phyloP scores from a whole-genome alignment of 2,329 filamentous ascomycete species.

The Geoglossum cookeanum region DNA sequence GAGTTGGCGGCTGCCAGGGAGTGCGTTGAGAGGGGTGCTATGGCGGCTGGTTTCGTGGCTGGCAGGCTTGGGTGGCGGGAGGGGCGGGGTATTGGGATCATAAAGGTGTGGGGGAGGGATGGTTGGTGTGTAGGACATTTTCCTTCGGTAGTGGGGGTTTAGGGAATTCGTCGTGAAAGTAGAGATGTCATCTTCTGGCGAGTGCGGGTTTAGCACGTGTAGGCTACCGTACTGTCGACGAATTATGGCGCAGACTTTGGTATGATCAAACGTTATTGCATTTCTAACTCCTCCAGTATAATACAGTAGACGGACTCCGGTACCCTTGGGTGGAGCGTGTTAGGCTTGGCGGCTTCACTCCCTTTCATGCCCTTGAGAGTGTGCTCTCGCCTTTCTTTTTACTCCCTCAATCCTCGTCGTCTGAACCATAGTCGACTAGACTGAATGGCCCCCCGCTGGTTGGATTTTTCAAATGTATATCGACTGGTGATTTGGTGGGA shows the following conservation, averaged over 20 bases:
- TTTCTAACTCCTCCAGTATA: too few species aligned
- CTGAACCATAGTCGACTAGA: conserved; percentile 5
- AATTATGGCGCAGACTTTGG: too few species aligned
- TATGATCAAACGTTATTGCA: too few species aligned
- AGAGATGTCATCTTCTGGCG: background rate
- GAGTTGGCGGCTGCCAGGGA: conserved; percentile 18
- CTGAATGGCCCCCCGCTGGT: background rate
- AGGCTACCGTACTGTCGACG: too few species aligned
- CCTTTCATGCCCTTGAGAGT: too few species aligned
- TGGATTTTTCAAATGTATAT: background rate
- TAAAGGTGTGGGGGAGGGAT: conserved; percentile 12
- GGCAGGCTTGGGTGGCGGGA: conserved; percentile 49
- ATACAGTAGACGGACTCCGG: too few species aligned
- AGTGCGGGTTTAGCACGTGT: background rate
- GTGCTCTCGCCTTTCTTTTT: background rate
- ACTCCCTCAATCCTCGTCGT: conserved; percentile 3
- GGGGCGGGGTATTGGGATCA: conserved; percentile 39
- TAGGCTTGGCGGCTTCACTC: too few species aligned
- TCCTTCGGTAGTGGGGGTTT: background rate
- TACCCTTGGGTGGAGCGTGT: too few species aligned
- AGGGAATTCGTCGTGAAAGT: background rate
- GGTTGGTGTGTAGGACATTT: background rate
- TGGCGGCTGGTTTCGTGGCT: conserved; percentile 45
- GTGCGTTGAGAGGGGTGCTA: conserved; percentile 35
- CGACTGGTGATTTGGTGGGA: background rate